Evolutionary conservation across 2,329 filamentous ascomycete genomes (phyloP).

Genomic region (Neofusicoccum kwambonambiense): DNA sequence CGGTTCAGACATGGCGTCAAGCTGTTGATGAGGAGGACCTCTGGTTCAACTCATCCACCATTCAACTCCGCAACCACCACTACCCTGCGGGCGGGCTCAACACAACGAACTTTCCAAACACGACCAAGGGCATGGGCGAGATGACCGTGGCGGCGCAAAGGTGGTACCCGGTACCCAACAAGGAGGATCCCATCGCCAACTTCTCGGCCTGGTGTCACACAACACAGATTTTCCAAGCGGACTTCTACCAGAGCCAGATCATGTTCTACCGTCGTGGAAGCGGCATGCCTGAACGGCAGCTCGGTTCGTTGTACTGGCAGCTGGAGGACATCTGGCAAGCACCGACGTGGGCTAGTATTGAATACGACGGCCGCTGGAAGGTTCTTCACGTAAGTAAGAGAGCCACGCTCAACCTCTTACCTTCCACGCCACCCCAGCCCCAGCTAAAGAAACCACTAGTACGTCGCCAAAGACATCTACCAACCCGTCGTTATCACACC

Average conservation of each 20-base stretch:
- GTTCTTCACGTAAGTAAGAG: constrained; percentile 46
- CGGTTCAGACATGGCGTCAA: constrained; percentile 57
- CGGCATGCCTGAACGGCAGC: constrained; percentile 56
- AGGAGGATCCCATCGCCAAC: constrained; percentile 54
- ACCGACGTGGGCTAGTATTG: constrained; percentile 63
- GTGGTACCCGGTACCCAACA: constrained; percentile 59
- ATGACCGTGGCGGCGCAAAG: constrained; percentile 57
- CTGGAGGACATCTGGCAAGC: constrained; percentile 65
- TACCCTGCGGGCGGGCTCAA: constrained; percentile 52
- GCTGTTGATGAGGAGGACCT: constrained; percentile 53
- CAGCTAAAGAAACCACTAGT: constrained; percentile 23
- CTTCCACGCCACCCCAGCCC: not conserved
- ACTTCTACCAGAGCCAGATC: constrained; percentile 61
- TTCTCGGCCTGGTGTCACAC: constrained; percentile 62
- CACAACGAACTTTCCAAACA: constrained; percentile 47
- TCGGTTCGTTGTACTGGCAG: constrained; percentile 64
- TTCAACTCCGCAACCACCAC: constrained; percentile 60
- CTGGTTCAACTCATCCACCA: constrained; percentile 56
- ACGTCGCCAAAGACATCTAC: constrained; percentile 58
- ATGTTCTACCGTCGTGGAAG: constrained; percentile 61
- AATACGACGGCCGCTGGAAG: constrained; percentile 64
- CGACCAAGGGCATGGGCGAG: constrained; percentile 50
- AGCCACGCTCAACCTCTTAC: not conserved
- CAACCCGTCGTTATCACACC: constrained; percentile 59
- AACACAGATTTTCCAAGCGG: constrained; percentile 64